Evolutionary conservation across 768 basidiomycete species (phyloP).

Genomic region (Lactarius evosmus): DNA sequence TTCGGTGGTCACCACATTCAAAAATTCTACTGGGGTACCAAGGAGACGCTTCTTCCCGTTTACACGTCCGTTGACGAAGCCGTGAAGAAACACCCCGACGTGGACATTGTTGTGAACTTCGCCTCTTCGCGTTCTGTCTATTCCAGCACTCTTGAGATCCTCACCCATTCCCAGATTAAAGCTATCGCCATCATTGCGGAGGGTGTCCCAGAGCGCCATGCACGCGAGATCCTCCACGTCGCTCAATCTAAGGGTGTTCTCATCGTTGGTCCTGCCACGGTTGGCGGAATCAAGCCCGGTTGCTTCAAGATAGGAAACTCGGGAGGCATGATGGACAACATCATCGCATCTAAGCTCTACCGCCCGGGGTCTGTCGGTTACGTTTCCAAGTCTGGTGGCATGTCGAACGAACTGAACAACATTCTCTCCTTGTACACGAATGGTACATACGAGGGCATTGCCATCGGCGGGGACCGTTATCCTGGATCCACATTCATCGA

Average conservation of each 20-base stretch:
- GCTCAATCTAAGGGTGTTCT: conserved; percentile 83
- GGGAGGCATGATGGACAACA: conserved; percentile 99
- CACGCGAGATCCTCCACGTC: conserved; percentile 89
- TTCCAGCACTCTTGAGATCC: conserved; percentile 88
- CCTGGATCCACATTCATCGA: conserved; percentile 99
- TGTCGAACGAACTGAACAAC: conserved; percentile 99
- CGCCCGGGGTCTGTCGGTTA: conserved; percentile 96
- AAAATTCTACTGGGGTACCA: conserved; percentile 99
- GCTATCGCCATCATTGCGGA: conserved; percentile 93
- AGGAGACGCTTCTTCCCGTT: conserved; percentile 96
- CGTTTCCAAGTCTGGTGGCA: conserved; percentile 99
- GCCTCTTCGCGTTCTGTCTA: conserved; percentile 92
- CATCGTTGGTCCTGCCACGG: conserved; percentile 96
- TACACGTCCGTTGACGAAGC: conserved; percentile 93
- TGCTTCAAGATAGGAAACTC: conserved; percentile 99
- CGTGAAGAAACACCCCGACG: conserved; percentile 90
- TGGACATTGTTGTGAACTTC: conserved; percentile 98
- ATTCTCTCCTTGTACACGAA: conserved; percentile 95
- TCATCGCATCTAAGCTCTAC: conserved; percentile 98
- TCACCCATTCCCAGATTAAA: conserved; percentile 66
- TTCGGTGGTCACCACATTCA: conserved; percentile 99
- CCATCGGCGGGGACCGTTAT: conserved; percentile 99
- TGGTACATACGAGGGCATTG: conserved; percentile 99
- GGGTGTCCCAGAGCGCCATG: conserved; percentile 97
- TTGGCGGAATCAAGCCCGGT: conserved; percentile 99